Evolutionary conservation across 495 filamentous ascomycete species (phyloP), one percentile per base, ranked within the genome.

Genomic region (Aspergillus kassunensis): DNA sequence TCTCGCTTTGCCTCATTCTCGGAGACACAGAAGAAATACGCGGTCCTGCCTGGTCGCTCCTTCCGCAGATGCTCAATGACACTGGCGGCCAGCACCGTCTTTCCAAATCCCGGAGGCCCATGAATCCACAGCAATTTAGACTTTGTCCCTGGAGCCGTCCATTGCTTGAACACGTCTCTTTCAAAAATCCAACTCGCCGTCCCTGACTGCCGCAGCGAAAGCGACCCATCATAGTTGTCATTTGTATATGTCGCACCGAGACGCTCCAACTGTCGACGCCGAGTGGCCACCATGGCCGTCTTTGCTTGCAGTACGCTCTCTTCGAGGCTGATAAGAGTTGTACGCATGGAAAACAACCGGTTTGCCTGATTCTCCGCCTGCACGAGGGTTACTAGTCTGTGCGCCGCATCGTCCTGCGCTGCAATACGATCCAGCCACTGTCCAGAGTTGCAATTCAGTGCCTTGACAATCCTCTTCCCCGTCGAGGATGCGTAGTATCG

Each of bases 191-290:
- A 21, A 18, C 36, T 40, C 18, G 36, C 18, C 12, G 36, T 40
- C 36, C 36, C 36, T 12, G 36, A 21, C 18, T 40, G 36, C 19
- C 36, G 36, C 36, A 40, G 18, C 18, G 19, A 40, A 40, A 40
- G 36, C 36, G 36, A 40, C 19, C 36, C 36, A 40, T 40, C 36
- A 20, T 40, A 40, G 36, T 40, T 40, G 36, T 40, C 36, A 21
- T 40, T 40, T 21, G 36, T 40, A 21, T 40, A 40, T 20, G 36
- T 40, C 19, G 36, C 36, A 12, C 36, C 10, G 16, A 40, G 18
- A 40, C 36, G 36, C 36, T 40, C 36, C 7, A 40, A 19, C 2
- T 21, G 36, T 20, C 36, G 9, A 12, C 19, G 16, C 18, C 36
- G 36, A 21, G 36, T 40, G 16, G 9, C 18, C 18, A 21, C 36